Evolutionary conservation across 306 rosid genomes (phyloP), one percentile per base, ranked within the genome.

Genomic region (Dryas drummondii): DNA sequence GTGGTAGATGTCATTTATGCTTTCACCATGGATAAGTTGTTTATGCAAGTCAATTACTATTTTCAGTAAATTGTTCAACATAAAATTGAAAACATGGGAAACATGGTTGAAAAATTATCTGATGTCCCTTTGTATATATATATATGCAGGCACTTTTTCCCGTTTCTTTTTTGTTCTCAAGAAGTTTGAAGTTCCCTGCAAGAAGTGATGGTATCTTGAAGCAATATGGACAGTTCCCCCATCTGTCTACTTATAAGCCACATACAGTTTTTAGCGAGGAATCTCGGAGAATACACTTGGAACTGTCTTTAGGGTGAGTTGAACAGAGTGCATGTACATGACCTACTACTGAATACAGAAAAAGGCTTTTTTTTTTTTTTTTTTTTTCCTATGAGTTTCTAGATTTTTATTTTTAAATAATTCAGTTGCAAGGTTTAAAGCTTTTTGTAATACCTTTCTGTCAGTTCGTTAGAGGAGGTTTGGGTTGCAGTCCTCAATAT

Each of bases 401-500:
- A 64, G 27, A 27, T 63, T 63, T 4, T 63, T 9, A 7, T 41
- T 16, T 41, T 46, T 75, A 47, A 37, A 8, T 37, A n/a, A 19
- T 44, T 66, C 17, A 44, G 14, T 58, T 60, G 50, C 58, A 50
- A 57, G 53, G 60, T 68, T 72, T 56, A 61, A 16, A 32, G 32
- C 48, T 78, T 73, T n/a, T 4, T 62, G 44, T 60, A 45, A 44
- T 58, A 56, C 78, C 66, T 80, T 75, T 71, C 68, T 82, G 68
- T 74, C 85, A 94, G 97, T 68, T 88, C 99, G 76, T 77, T 92
- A 47, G 84, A 90, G 86, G 99, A 94, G 87, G 80, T 94, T 56
- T 92, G 99, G 99, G 97, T 88, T 78, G 71, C 97, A 1, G 97
- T 89, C 82, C 87, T 94, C 56, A 94, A 94, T 77, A 87, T 94